Conservation (phyloP, 148 eudicot species). For the Oxyria digyna region DNA sequence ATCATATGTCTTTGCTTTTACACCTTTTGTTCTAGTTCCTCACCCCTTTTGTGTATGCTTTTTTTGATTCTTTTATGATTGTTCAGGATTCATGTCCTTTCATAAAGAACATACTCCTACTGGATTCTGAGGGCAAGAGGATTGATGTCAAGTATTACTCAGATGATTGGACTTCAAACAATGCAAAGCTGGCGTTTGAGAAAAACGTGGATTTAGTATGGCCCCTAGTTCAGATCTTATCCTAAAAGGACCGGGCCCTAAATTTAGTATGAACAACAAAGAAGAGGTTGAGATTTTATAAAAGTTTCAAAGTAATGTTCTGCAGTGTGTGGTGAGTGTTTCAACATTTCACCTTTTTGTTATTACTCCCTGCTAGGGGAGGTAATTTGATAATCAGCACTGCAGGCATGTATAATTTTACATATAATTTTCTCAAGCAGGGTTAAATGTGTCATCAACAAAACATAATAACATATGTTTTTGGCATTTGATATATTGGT, state of each 20-base stretch:
- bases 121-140: conserved; percentile 85
- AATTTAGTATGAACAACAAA: too few relatives aligned
- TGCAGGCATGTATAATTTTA: neutral
- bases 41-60: neutral
- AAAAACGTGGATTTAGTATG: too few relatives aligned
- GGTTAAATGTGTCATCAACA: neutral
- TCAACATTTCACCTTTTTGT: too few relatives aligned
- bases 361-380: too few relatives aligned
- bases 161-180: conserved; percentile 82
- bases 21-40: neutral
- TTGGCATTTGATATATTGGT: neutral
- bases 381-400: neutral
- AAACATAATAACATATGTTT: neutral
- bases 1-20: neutral
- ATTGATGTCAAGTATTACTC: conserved; percentile 85
- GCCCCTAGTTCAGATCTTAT: too few relatives aligned
- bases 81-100: conserved; percentile 59
- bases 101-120: conserved; percentile 61
- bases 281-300: too few relatives aligned
- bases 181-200: conserved; percentile 71
- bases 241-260: too few relatives aligned
- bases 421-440: neutral
- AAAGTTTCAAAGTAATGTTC: too few relatives aligned
- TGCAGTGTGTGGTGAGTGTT: too few relatives aligned
- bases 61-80: neutral